Evolutionary conservation across 345 rosid genomes (phyloP).

Genomic region (Acer saccharum): DNA sequence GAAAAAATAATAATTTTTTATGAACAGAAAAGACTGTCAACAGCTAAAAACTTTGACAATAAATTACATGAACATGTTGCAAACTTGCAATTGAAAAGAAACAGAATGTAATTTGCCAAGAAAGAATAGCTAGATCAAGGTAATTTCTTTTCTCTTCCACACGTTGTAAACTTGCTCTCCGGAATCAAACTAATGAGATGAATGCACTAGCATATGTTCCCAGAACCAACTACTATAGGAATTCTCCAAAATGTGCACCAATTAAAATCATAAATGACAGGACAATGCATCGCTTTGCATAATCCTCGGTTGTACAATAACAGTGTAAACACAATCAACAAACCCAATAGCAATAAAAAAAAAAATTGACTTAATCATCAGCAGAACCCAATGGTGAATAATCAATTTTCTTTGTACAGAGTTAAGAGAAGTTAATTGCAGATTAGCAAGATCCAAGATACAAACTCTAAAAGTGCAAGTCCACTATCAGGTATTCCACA

Average conservation of each 20-base stretch:
- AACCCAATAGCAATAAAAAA: too few relatives aligned
- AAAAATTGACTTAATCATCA: too few relatives aligned
- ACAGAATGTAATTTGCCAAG: neutral
- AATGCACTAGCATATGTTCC: neutral
- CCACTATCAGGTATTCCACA: too few relatives aligned
- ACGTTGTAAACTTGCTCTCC: neutral
- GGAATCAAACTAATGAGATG: too few relatives aligned
- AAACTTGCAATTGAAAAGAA: neutral
- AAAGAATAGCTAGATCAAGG: neutral
- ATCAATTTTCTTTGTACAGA: too few relatives aligned
- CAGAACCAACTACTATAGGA: neutral
- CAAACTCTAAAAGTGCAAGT: too few relatives aligned
- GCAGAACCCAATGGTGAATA: too few relatives aligned
- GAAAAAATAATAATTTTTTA: constrained; percentile 30
- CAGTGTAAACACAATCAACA: too few relatives aligned
- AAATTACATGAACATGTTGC: neutral
- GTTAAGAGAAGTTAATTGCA: too few relatives aligned
- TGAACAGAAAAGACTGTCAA: constrained; percentile 22
- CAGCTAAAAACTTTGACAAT: constrained; percentile 1
- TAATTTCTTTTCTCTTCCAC: neutral
- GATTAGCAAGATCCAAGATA: too few relatives aligned
- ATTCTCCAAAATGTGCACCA: too few relatives aligned
- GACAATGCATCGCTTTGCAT: neutral
- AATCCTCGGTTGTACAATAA: too few relatives aligned
- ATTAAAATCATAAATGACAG: neutral